phyloP scores from a whole-genome alignment of 2,329 filamentous ascomycete species.

The Colletotrichum navitas region DNA sequence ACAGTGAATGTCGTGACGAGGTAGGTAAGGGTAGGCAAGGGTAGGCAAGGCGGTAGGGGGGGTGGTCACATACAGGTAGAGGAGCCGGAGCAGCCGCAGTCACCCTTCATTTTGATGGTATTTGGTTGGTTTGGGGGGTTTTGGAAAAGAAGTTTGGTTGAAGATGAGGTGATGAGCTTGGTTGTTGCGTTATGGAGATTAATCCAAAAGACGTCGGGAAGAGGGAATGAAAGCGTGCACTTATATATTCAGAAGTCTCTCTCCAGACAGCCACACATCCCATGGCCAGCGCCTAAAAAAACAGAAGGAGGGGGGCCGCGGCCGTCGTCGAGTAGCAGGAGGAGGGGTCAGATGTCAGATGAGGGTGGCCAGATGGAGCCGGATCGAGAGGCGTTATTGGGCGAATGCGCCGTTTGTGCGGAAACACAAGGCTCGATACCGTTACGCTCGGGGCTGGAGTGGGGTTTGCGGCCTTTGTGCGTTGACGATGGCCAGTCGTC shows the following conservation, averaged over 20 bases:
- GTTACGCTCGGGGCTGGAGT: slow-evolving; percentile 19
- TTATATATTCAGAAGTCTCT: slow-evolving; percentile 37
- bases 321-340: slow-evolving; percentile 11
- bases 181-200: slow-evolving; percentile 31
- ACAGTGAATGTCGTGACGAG: background rate
- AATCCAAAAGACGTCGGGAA: background rate
- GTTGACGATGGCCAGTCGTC: slow-evolving; percentile 37
- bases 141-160: slow-evolving; percentile 23
- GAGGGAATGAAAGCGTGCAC: slow-evolving; percentile 27
- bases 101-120: slow-evolving; percentile 46
- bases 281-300: background rate
- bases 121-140: slow-evolving; percentile 26
- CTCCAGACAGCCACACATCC: background rate
- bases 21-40: background rate
- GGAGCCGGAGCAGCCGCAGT: slow-evolving; percentile 45
- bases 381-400: slow-evolving; percentile 39
- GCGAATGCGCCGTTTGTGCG: slow-evolving; percentile 31
- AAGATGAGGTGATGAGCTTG: slow-evolving; percentile 29
- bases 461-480: slow-evolving; percentile 42
- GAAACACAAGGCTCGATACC: slow-evolving; percentile 14
- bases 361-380: slow-evolving; percentile 41
- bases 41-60: background rate
- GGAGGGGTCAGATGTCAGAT: slow-evolving; percentile 41
- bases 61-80: slow-evolving; percentile 38
- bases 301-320: background rate